These are phyloP conservation scores for Capsella rubella DNA, from an alignment of 441 rosid genomes.

Conservation along the genomic window DNA sequence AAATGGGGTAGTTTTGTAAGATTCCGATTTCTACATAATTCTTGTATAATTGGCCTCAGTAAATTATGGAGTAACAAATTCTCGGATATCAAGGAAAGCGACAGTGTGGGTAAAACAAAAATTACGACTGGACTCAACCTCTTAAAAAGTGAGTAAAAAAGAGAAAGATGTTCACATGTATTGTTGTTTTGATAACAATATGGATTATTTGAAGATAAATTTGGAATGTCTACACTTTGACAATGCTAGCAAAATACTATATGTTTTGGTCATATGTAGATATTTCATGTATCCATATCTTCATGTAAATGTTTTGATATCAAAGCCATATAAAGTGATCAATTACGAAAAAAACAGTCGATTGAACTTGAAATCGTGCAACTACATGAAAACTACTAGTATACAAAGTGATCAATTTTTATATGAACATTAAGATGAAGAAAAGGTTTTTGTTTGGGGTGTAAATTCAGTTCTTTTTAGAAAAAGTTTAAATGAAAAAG, in stretches of 20 bases:
- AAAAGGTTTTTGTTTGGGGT: not conserved
- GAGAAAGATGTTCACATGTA: constrained; percentile 22
- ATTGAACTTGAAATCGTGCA: not conserved
- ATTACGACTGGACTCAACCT: constrained; percentile 12
- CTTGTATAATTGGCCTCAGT: constrained; percentile 29
- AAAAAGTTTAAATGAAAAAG: not conserved
- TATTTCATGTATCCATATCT: not conserved
- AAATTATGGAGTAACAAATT: constrained; percentile 30
- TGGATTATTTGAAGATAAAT: not conserved
- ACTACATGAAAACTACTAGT: not conserved
- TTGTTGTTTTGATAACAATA: not conserved
- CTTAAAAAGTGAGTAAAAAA: constrained; percentile 22
- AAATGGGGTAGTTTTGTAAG: constrained; percentile 20
- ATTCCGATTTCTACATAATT: constrained; percentile 34
- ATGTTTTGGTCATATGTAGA: not conserved
- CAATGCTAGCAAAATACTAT: not conserved
- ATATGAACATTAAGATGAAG: not conserved
- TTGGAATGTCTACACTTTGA: not conserved
- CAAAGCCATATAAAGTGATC: not conserved
- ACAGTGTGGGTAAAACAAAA: constrained; percentile 36
- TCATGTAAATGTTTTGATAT: not conserved
- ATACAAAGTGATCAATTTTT: not conserved
- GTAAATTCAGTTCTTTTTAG: not conserved
- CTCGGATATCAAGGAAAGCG: constrained; percentile 46
- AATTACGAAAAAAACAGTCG: not conserved